Evolutionary conservation across 108 stramenopile genomes (phyloP), one percentile per base, ranked within the genome.

Genomic region (Cyclostephanos tholiformis): DNA sequence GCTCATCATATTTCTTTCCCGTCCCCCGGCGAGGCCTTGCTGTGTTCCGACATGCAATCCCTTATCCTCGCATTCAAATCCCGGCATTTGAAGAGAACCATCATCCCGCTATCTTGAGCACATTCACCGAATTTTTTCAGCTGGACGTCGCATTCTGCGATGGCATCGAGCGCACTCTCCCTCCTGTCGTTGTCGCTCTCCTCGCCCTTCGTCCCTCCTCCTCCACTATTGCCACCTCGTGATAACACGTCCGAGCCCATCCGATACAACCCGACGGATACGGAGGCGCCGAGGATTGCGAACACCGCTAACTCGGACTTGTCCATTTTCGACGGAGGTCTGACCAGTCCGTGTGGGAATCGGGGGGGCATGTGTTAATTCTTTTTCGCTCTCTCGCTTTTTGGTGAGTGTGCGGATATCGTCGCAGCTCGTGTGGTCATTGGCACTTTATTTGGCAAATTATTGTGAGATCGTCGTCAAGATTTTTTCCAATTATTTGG

Each of bases 1-100:
- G 4, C 41, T 41, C 12, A 41, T 41, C 41, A 8, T 1, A 41
- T 41, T 36, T 36, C 36, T 6, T 36, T 12, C 41, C 9, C 9
- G 41, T 41, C 9, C 9, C 41, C 8, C 1, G 8, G 41, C 9
- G 41, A 41, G 41, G 41, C 41, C 11, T 41, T 10, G 39, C 86
- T 91, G 74, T 94, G 87, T 19, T 76, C 69, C 19, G 71, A 57
- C 84, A 94, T 85, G 75, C 93, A 94, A 36, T 82, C 87, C 50
- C 87, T 85, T 36, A 91, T 76, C 38, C 49, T 85, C 66, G 77
- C 85, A 57, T 84, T 63, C 20, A 86, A 70, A 25, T 86, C 63
- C 25, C 83, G 69, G 62, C 93, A 94, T 13, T 84, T 81, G 60
- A 88, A 89, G 27, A 91, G 79, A 16, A 91, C 93, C 67, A 86